Evolutionary conservation across 257 asterid species (phyloP), one percentile per base, ranked within the genome.

Genomic region (Ehretia macrophylla): DNA sequence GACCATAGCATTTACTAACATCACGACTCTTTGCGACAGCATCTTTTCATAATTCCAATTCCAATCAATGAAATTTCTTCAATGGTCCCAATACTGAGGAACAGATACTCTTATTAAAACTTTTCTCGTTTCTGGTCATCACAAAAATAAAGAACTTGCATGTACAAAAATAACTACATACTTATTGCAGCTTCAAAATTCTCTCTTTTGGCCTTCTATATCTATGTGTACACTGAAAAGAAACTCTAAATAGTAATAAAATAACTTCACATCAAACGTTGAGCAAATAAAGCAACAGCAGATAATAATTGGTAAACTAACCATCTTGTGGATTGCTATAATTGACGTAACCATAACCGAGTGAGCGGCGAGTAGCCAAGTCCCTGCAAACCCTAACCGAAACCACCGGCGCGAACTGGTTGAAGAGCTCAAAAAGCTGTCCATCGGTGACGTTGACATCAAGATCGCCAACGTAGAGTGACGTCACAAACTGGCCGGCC

Each of bases 301-400:
- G 13, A 50, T n/a, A 50, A 5, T 17, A 9, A n/a, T 19, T 10
- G 9, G n/a, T 13, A 17, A 51, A 51, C 17, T 16, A 0, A 88
- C 99, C 97, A 73, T 88, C 91, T 54, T 84, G 91, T 16, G 83
- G 78, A 46, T 71, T 92, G 71, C 83, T 80, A 61, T 67, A 92
- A 75, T 92, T 92, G 65, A 92, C 99, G 40, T 92, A 92, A 58
- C 97, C 99, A 44, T 92, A 92, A 19, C 99, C 96, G 14, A 92
- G 95, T 10, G 97, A 86, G 9, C 81, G 72, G 12, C 85, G 85
- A 59, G 67, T 86, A 16, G 86, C 71, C 82, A 83, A 74, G 68
- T 92, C 97, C 80, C 88, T 77, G 56, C 99, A 92, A 67, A 92
- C 85, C 90, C 96, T 84, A 73, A 88, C 95, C 12, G 99, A 92